phyloP scores from a whole-genome alignment of 768 basidiomycete species.

The Gautieria morchelliformis region DNA sequence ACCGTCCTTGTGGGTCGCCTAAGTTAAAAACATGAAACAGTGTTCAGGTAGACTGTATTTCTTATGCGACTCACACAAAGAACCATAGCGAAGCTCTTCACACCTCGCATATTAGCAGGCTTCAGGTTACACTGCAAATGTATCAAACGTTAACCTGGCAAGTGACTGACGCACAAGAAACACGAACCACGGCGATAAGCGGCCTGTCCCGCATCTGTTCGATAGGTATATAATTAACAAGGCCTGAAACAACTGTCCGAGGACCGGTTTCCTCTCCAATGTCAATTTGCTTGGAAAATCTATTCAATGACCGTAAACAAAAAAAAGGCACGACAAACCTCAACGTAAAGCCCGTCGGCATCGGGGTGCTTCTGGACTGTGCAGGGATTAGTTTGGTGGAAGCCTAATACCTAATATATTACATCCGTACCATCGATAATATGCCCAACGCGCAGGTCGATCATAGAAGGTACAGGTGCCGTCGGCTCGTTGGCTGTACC shows the following conservation, averaged over 20 bases:
- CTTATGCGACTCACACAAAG: slow-evolving; percentile 53
- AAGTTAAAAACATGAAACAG: background rate
- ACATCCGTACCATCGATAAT: slow-evolving; percentile 72
- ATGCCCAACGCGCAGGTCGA: slow-evolving; percentile 89
- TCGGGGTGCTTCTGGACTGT: slow-evolving; percentile 89
- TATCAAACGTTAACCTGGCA: background rate
- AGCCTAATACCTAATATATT: background rate
- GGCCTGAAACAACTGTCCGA: slow-evolving; percentile 90
- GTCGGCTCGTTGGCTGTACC: slow-evolving; percentile 51
- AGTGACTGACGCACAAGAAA: background rate
- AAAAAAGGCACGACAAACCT: slow-evolving; percentile 36
- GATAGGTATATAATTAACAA: slow-evolving; percentile 93
- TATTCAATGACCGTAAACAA: background rate
- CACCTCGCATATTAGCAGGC: slow-evolving; percentile 92
- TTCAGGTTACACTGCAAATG: slow-evolving; percentile 75
- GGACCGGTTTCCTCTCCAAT: slow-evolving; percentile 92
- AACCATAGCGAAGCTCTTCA: slow-evolving; percentile 98
- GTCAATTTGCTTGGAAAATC: slow-evolving; percentile 73
- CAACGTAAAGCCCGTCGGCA: slow-evolving; percentile 94
- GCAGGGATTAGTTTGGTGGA: background rate
- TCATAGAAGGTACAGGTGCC: slow-evolving; percentile 92
- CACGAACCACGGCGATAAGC: slow-evolving; percentile 70
- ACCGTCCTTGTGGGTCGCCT: slow-evolving; percentile 88
- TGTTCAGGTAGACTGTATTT: background rate
- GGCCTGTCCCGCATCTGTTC: slow-evolving; percentile 84